Percentiles rank a stretch among this genome's conserved stretches.
Evolutionary conservation across 2,329 filamentous ascomycete genomes (phyloP).

Genomic region (Fusarium nanum): DNA sequence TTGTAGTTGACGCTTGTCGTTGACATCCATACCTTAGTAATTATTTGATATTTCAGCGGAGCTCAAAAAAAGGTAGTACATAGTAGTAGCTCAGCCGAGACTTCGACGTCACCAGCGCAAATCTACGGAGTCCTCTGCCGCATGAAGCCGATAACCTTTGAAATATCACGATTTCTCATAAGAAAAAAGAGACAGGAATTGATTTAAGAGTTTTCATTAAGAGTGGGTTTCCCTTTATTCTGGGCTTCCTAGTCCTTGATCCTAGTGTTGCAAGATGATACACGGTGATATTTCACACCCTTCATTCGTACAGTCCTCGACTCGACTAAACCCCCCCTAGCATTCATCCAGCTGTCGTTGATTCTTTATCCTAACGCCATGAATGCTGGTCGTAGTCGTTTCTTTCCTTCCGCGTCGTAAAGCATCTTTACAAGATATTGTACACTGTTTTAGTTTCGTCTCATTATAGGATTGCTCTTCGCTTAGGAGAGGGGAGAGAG

Average conservation of each 20-base stretch:
- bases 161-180: not conserved
- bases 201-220: slow-evolving; percentile 31
- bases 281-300: slow-evolving; percentile 30
- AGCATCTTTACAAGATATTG: slow-evolving; percentile 37
- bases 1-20: not conserved
- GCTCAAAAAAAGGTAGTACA: slow-evolving; percentile 8
- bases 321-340: slow-evolving; percentile 33
- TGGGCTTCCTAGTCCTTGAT: slow-evolving; percentile 26
- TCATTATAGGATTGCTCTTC: slow-evolving; percentile 13
- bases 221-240: slow-evolving; percentile 37
- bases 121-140: slow-evolving; percentile 16
- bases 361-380: slow-evolving; percentile 43
- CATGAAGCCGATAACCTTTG: slow-evolving; percentile 7
- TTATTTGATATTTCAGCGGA: slow-evolving; percentile 38
- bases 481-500: slow-evolving; percentile 72
- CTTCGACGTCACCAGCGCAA: slow-evolving; percentile 35
- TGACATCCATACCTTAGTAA: not conserved
- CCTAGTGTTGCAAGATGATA: slow-evolving; percentile 41
- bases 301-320: slow-evolving; percentile 35
- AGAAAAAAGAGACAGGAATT: not conserved
- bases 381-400: slow-evolving; percentile 40
- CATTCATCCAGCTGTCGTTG: slow-evolving; percentile 30
- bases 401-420: slow-evolving; percentile 5
- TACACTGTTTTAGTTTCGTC: slow-evolving; percentile 39
- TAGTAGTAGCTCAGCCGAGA: slow-evolving; percentile 26